These are phyloP conservation scores for Oidiodendron maius DNA, from an alignment of 495 filamentous ascomycete genomes.

Conservation along the genomic window DNA sequence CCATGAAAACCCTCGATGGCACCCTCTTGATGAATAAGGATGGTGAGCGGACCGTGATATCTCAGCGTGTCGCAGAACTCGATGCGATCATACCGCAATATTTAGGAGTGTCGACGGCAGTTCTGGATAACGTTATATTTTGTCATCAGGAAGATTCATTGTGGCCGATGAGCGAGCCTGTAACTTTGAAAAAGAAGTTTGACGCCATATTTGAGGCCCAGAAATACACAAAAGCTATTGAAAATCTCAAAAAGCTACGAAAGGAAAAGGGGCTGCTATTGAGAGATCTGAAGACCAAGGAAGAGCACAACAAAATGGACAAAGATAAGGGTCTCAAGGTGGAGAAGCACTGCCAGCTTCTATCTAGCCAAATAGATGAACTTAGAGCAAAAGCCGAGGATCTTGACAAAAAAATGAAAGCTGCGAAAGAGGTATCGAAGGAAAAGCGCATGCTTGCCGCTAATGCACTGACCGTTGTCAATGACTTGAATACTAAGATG, in stretches of 20 bases:
- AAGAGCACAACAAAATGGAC: slow-evolving; percentile 72
- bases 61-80: slow-evolving; percentile 71
- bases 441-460: slow-evolving; percentile 38
- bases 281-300: slow-evolving; percentile 59
- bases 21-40: slow-evolving; percentile 66
- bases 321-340: slow-evolving; percentile 78
- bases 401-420: slow-evolving; percentile 49
- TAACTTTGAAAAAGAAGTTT: slow-evolving; percentile 81
- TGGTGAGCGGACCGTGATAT: slow-evolving; percentile 74
- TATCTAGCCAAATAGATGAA: slow-evolving; percentile 69
- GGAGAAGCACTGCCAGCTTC: slow-evolving; percentile 53
- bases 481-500: slow-evolving; percentile 68
- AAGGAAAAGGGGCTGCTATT: slow-evolving; percentile 79
- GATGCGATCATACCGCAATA: slow-evolving; percentile 80
- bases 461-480: slow-evolving; percentile 46
- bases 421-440: slow-evolving; percentile 36
- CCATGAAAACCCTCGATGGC: slow-evolving; percentile 76
- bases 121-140: slow-evolving; percentile 93
- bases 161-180: slow-evolving; percentile 94
- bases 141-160: slow-evolving; percentile 97
- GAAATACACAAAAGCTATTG: slow-evolving; percentile 96
- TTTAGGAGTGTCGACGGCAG: slow-evolving; percentile 82
- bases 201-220: slow-evolving; percentile 96
- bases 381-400: slow-evolving; percentile 51
- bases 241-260: slow-evolving; percentile 79